These are phyloP conservation scores for Salix exigua DNA, from an alignment of 345 rosid genomes.

Conservation along the genomic window DNA sequence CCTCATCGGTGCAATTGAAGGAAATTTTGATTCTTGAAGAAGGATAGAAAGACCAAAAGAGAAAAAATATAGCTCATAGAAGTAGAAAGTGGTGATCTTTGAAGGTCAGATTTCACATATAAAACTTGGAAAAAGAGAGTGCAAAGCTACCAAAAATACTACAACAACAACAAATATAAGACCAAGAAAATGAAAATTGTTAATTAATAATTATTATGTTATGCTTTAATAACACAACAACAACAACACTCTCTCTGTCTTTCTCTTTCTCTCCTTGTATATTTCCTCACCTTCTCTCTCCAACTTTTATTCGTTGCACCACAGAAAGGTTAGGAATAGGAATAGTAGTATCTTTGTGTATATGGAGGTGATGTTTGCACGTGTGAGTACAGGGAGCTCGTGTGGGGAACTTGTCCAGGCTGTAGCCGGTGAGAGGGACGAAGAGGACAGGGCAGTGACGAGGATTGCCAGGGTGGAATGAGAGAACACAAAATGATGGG, in stretches of 20 bases:
- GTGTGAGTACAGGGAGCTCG: conserved; percentile 26
- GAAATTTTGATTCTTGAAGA: not conserved
- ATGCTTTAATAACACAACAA: conserved; percentile 5
- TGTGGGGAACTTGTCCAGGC: conserved; percentile 36
- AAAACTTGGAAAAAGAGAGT: conserved; percentile 10
- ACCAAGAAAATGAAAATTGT: not conserved
- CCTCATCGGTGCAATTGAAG: conserved; percentile 58
- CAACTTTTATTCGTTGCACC: conserved; percentile 67
- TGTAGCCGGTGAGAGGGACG: conserved; percentile 40
- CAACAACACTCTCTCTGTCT: not conserved
- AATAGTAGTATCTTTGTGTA: conserved; percentile 1
- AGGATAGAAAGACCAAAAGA: not conserved
- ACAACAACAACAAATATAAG: conserved; percentile 2
- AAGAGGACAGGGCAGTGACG: conserved; percentile 32
- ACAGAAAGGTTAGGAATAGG: conserved; percentile 26
- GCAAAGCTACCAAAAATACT: conserved; percentile 20
- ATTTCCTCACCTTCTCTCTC: conserved; percentile 37
- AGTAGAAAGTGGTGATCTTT: conserved; percentile 15
- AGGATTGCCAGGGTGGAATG: conserved; percentile 46
- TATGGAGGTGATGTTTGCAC: conserved; percentile 18
- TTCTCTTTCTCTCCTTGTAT: not conserved
- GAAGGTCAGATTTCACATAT: conserved; percentile 13
- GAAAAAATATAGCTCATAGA: not conserved
- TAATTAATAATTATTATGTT: not conserved
- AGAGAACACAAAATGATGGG: conserved; percentile 36